Percentiles rank a stretch among this genome's conserved stretches.
These are phyloP conservation scores for Exophiala sp. DNA, from an alignment of 2,329 filamentous ascomycete species.

Conservation along the genomic window DNA sequence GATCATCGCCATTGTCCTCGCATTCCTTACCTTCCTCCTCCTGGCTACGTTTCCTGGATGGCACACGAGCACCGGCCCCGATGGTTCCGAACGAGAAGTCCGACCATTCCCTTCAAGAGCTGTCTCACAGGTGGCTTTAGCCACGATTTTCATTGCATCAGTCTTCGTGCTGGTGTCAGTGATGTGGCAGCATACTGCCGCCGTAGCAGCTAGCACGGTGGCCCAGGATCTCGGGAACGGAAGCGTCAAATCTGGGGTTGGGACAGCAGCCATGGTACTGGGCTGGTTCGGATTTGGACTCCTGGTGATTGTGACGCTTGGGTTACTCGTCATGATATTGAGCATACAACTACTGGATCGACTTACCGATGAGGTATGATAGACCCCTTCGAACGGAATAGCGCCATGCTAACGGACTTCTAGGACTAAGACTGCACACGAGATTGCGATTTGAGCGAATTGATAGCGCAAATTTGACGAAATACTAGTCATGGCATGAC, in stretches of 20 bases:
- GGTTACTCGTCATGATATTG: conserved; percentile 89
- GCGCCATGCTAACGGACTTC: conserved; percentile 1
- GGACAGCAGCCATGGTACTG: conserved; percentile 91
- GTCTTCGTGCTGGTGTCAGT: conserved; percentile 62
- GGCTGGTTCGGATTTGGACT: conserved; percentile 96
- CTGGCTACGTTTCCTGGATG: conserved; percentile 96
- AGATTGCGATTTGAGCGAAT: conserved; percentile 6
- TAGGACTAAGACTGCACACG: conserved; percentile 12
- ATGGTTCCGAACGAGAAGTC: conserved; percentile 79
- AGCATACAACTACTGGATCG: conserved; percentile 76
- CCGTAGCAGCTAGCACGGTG: conserved; percentile 88
- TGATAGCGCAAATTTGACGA: conserved; percentile 2
- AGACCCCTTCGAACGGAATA: neutral
- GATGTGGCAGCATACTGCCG: conserved; percentile 72
- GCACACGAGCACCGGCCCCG: conserved; percentile 81
- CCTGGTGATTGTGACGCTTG: conserved; percentile 91
- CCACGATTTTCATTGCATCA: conserved; percentile 72
- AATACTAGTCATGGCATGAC: neutral
- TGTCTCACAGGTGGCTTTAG: conserved; percentile 86
- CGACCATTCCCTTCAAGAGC: conserved; percentile 89
- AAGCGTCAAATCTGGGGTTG: conserved; percentile 76
- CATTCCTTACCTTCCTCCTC: conserved; percentile 90
- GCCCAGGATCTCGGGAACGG: conserved; percentile 90
- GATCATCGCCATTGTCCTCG: conserved; percentile 95
- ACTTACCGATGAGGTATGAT: conserved; percentile 41